Evolutionary conservation across 164 flowering plant genomes (phyloP), one percentile per base, ranked within the genome.

Genomic region (Vitis labrusca): DNA sequence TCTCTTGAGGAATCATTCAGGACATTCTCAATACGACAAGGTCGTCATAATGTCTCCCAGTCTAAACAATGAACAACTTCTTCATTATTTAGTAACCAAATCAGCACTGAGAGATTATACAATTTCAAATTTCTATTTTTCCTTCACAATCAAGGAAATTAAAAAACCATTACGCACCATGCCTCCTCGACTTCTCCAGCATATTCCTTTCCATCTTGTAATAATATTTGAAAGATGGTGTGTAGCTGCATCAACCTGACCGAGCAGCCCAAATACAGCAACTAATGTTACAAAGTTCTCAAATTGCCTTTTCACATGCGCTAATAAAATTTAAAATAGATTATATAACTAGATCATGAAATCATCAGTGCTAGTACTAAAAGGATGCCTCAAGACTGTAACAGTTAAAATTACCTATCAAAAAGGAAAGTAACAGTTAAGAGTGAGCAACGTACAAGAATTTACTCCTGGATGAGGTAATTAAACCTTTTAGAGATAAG

Each of bases 101-200:
- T 59, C 30, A 10, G 9, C 13, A 16, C 5, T 14, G 10, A 59
- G 3, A 59, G 44, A 59, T 19, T 56, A 16, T 19, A n/a, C 19
- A 56, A n/a, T 53, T 53, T 53, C 16, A 53, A 53, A 60, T 60
- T 27, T 11, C 5, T 37, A 1, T 12, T 47, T 37, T 62, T 15
- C 50, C 44, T 37, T 44, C 16, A 16, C 50, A 57, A 59, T 54
- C 23, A 16, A 44, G 12, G 14, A 62, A 30, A 64, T 49, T 19
- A 50, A 32, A 47, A 56, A 67, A 59, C 17, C 44, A 51, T 12
- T 47, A 66, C 82, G 17, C 77, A 91, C 89, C 93, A 84, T 73
- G 77, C 87, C 86, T 67, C 88, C 97, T 71, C 88, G 76, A 72
- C 78, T 84, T 59, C 83, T 81, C 91, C 92, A 88, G 13, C 88